Evolutionary conservation across 2,329 filamentous ascomycete species (phyloP), one percentile per base, ranked within the genome.

Genomic region (Basipetospora chlamydospora): DNA sequence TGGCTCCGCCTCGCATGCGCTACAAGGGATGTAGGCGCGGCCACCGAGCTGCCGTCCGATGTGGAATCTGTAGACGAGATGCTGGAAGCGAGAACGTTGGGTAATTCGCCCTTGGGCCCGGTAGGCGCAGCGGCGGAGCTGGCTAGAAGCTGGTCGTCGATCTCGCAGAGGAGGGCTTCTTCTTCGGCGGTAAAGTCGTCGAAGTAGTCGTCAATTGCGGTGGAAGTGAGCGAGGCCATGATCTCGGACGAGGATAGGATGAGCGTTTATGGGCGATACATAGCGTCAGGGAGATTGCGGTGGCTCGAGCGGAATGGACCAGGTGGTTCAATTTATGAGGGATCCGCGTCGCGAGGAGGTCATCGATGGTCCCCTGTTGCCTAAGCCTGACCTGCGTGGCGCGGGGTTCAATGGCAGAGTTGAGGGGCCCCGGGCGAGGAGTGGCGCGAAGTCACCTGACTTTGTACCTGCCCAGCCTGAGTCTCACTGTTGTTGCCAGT

Each of bases 121-220:
- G n/a, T 6, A 29, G 16, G n/a, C 16, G 28, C 28, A 29, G n/a
- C n/a, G 28, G 16, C 6, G 12, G 28, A 13, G 12, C 7, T 12
- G n/a, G n/a, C n/a, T 6, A 29, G n/a, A 7, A 17, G 28, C 12
- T 49, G 40, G 11, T 51, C 46, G 31, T 49, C 48, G 26, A 61
- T 47, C 34, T 56, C 40, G 36, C 52, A 46, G 12, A 67, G 46
- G 30, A 60, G 42, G 28, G 59, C 45, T 40, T 69, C 65, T 21
- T 69, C 64, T 20, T 68, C 64, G 1, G 50, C 43, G 5, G 37
- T 28, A 7, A 38, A 16, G 30, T 38, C 37, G 22, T 23, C 22
- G 22, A 23, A 38, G 23, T 38, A 33, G 20, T 33, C 31, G 15
- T 30, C 28, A 26, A 21, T 5, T 3, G 17, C 17, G 4, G 32